A percentile compares a stretch with the other conserved stretches of the same genome.
These are phyloP conservation scores for Pseudogymnoascus sp. DNA, from an alignment of 2,329 filamentous ascomycete species.

Conservation along the genomic window DNA sequence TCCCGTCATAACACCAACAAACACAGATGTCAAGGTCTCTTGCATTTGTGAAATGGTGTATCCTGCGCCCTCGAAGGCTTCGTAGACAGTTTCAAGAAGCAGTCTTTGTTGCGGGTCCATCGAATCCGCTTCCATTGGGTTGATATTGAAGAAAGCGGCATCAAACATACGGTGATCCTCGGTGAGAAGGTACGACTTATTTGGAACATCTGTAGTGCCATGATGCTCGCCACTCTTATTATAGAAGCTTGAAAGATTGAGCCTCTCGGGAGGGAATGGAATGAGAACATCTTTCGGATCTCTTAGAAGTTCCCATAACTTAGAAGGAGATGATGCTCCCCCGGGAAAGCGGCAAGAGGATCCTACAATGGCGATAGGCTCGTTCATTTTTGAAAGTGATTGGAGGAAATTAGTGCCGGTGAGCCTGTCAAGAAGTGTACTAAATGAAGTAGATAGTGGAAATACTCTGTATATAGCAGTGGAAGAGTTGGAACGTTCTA, in stretches of 20 bases:
- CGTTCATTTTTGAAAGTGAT: too few relatives aligned
- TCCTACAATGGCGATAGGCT: slow-evolving; percentile 30
- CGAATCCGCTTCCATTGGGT: slow-evolving; percentile 16
- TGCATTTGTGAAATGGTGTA: slow-evolving; percentile 11
- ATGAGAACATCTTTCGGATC: too few relatives aligned
- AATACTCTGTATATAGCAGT: too few relatives aligned
- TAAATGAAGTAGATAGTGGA: too few relatives aligned
- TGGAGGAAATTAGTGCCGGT: too few relatives aligned
- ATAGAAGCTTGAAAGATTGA: too few relatives aligned
- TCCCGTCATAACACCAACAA: background rate
- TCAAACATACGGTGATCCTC: slow-evolving; percentile 18
- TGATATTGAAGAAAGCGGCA: slow-evolving; percentile 17
- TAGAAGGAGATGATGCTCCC: slow-evolving; percentile 27
- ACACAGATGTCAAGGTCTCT: background rate
- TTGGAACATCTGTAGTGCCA: too few relatives aligned
- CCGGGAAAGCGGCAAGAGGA: slow-evolving; percentile 30
- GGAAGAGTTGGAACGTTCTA: too few relatives aligned
- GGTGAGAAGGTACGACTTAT: slow-evolving; percentile 15
- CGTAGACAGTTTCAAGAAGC: slow-evolving; percentile 23
- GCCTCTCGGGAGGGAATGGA: too few relatives aligned
- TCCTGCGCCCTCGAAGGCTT: slow-evolving; percentile 24
- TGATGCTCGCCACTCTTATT: too few relatives aligned
- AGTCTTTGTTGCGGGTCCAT: slow-evolving; percentile 28
- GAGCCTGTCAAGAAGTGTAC: too few relatives aligned
- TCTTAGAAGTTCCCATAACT: slow-evolving; percentile 27